Evolutionary conservation across 2,329 filamentous ascomycete species (phyloP), one percentile per base, ranked within the genome.

Genomic region (Davidsoniella australis): DNA sequence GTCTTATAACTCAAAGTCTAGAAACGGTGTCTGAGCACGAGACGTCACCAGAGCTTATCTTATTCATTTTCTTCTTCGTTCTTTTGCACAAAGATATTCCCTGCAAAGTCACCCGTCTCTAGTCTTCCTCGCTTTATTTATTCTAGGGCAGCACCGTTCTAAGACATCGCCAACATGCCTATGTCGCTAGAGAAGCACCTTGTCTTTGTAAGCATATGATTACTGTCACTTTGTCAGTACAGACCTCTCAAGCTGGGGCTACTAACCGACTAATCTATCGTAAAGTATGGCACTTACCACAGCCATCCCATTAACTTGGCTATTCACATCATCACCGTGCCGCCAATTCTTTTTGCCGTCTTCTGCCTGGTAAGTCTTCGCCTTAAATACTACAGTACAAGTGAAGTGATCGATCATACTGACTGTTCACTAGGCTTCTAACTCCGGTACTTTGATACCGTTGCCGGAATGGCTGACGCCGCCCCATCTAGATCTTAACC

Each of bases 131-230:
- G 12, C 29, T 33, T 12, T 33, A 33, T 33, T 9, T 33, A 9
- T 10, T 1, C 29, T 33, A 33, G 29, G 29, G 4, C 4, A 33
- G 29, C 29, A 33, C 12, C 6, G 12, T 9, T 33, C 4, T 16
- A 8, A 47, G 14, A 18, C 26, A 37, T 26, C 52, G 48, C 47
- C 54, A 59, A 54, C 54, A 80, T 80, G 76, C 75, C 76, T 57
- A 73, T 91, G 59, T 80, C 88, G 60, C 73, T 91, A 47, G 85
- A 91, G 68, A 82, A 78, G 62, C 85, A 89, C 61, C 71, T 91
- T 58, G 77, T 76, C 64, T 88, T 88, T 66, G 85, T 91, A 76
- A 64, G 81, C 29, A 33, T 12, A 12, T 12, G 6, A 33, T 57
- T 51, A 5, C 20, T 23, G 20, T 23, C 5, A 9, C 29, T n/a